Evolutionary conservation across 2,329 filamentous ascomycete genomes (phyloP).

Genomic region (Botryotinia globosa): DNA sequence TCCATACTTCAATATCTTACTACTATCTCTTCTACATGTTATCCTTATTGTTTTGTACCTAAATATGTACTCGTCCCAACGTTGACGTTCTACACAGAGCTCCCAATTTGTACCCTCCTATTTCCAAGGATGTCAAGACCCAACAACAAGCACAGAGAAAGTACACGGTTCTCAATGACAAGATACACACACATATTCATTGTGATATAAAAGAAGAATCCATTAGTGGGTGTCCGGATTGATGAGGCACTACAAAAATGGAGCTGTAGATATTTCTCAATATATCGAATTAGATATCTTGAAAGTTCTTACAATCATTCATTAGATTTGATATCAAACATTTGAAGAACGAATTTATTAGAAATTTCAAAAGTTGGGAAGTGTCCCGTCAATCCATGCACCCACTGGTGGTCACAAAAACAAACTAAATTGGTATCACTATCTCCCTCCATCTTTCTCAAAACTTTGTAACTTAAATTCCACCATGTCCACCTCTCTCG

Average conservation of each 20-base stretch:
- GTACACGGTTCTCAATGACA: no score
- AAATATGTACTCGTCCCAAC: neutral
- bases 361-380: no score
- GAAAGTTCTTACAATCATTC: no score
- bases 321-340: no score
- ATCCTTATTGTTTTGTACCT: neutral
- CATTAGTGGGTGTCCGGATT: no score
- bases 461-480: neutral
- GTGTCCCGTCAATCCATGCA: no score
- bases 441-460: no score
- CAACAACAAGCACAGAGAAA: neutral
- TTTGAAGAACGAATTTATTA: no score
- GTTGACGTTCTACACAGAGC: neutral
- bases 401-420: neutral
- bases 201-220: neutral
- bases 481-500: neutral
- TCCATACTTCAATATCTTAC: neutral
- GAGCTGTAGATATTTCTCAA: no score
- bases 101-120: neutral
- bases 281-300: no score
- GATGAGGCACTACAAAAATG: no score
- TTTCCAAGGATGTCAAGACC: neutral
- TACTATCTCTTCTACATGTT: neutral
- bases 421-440: conserved; percentile 11
- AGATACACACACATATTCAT: neutral